Percentiles rank a stretch among this genome's conserved stretches.
These are phyloP conservation scores for Suhomyces atakaporum DNA, from an alignment of 1,139 yeast species.

Conservation along the genomic window DNA sequence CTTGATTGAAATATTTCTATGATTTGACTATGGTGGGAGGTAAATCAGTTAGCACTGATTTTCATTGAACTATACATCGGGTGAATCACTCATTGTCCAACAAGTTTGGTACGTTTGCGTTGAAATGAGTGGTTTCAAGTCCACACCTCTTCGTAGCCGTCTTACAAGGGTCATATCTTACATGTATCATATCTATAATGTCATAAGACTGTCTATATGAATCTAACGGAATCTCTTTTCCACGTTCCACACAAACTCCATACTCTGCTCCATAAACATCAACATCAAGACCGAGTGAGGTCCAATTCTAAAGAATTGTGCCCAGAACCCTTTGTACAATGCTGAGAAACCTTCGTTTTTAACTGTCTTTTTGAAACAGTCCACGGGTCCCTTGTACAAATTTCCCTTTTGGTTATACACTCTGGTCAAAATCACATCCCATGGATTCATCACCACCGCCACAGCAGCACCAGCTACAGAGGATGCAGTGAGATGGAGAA, in stretches of 20 bases:
- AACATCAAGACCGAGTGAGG: conserved; percentile 92
- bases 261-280: conserved; percentile 94
- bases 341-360: conserved; percentile 83
- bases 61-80: no score
- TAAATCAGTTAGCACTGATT: no score
- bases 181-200: no score
- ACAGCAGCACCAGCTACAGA: conserved; percentile 89
- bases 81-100: no score
- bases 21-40: no score
- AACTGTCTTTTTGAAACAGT: conserved; percentile 83
- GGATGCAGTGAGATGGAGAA: conserved; percentile 72
- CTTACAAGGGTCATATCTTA: no score
- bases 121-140: no score
- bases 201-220: no score
- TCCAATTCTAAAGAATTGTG: conserved; percentile 87
- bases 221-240: conserved; percentile 27
- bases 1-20: no score
- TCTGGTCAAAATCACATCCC: conserved; percentile 93
- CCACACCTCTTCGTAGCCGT: no score
- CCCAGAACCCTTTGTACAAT: conserved; percentile 90
- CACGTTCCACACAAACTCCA: conserved; percentile 55
- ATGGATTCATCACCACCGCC: conserved; percentile 93
- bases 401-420: conserved; percentile 93
- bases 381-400: conserved; percentile 81
- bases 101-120: no score